These are phyloP conservation scores for Dacryopinax spathularia DNA, from an alignment of 768 basidiomycete genomes.

Conservation along the genomic window DNA sequence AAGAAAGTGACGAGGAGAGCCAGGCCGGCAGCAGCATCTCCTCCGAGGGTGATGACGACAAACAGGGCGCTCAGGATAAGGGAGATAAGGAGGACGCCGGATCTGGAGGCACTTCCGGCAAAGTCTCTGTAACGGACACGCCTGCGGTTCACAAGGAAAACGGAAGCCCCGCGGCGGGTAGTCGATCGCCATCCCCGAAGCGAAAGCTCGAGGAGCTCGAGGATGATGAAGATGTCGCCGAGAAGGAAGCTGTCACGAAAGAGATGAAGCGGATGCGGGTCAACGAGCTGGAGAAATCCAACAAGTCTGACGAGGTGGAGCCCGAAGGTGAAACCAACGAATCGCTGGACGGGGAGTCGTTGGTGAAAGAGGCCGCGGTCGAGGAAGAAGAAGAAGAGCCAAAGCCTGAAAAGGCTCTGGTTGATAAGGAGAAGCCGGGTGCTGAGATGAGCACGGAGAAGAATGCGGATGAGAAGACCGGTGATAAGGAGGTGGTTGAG, in stretches of 20 bases:
- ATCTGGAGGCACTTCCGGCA: too few relatives aligned
- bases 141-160: not conserved
- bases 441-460: not conserved
- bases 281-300: not conserved
- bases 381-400: not conserved
- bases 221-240: constrained; percentile 4
- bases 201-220: constrained; percentile 13
- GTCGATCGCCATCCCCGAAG: not conserved
- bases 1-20: not conserved
- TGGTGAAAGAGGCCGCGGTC: not conserved
- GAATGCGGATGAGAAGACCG: not conserved
- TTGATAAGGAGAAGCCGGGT: too few relatives aligned
- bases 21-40: not conserved
- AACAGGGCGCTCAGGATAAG: not conserved
- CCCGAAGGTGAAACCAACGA: not conserved
- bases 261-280: constrained; percentile 3
- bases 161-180: not conserved
- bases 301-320: not conserved
- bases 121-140: too few relatives aligned
- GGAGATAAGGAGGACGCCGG: not conserved
- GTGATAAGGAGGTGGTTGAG: not conserved
- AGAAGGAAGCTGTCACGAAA: constrained; percentile 1
- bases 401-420: too few relatives aligned
- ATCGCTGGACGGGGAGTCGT: not conserved
- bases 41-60: not conserved